These are phyloP conservation scores for Asterella californica DNA, from an alignment of 225 moss, liverwort and hornwort genomes.

Conservation along the genomic window DNA sequence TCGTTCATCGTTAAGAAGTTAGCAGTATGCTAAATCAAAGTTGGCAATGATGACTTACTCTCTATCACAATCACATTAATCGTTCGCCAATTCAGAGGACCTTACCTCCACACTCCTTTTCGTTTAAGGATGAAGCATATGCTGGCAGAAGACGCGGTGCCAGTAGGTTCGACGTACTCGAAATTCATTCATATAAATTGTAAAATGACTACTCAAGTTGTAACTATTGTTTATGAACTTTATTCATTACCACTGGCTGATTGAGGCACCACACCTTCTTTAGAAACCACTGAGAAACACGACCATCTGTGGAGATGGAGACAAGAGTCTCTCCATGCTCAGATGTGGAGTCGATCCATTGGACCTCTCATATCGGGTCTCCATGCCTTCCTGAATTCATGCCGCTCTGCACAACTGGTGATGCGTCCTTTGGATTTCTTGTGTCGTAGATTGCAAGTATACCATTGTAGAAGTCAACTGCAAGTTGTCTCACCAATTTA, in stretches of 20 bases:
- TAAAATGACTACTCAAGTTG: background rate
- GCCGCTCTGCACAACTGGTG: slow-evolving; percentile 79
- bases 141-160: background rate
- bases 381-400: slow-evolving; percentile 72
- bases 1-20: background rate
- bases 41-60: background rate
- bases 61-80: background rate
- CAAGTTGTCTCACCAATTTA: slow-evolving; percentile 5
- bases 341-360: slow-evolving; percentile 76
- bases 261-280: slow-evolving; percentile 56
- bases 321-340: slow-evolving; percentile 87
- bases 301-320: slow-evolving; percentile 91
- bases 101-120: background rate
- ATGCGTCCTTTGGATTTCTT: slow-evolving; percentile 68
- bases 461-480: slow-evolving; percentile 89
- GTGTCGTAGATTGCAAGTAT: slow-evolving; percentile 86
- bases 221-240: background rate
- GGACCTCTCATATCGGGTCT: slow-evolving; percentile 95
- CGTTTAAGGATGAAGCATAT: background rate
- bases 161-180: background rate
- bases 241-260: background rate
- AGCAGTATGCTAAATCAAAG: background rate
- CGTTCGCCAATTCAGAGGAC: background rate
- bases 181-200: background rate
- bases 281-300: slow-evolving; percentile 91